Evolutionary conservation across 768 basidiomycete genomes (phyloP), one percentile per base, ranked within the genome.

Genomic region (Polyporus arcularius): DNA sequence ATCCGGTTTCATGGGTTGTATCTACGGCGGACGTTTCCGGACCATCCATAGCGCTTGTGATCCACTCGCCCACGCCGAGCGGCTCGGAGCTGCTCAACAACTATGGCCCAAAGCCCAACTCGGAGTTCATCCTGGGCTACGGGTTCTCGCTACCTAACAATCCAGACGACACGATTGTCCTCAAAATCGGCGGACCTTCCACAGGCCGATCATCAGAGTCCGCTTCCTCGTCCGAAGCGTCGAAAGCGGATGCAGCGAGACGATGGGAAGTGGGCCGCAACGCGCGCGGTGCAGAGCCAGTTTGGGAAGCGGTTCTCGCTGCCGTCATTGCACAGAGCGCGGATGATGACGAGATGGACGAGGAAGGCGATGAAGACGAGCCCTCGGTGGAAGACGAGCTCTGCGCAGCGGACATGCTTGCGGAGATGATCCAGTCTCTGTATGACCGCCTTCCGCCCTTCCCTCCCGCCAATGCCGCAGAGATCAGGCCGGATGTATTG

Each of bases 51-150:
- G 85, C 89, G 1, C 80, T 96, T 53, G 76, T 90, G 2, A 73
- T 82, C 7, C 88, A 88, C 66, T 72, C 67, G 1, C 51, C 76
- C 0, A 75, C 78, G 4, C 62, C 63, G 1, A 62, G 73, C 1
- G 82, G 79, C 15, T 68, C 78, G 28, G 89, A 94, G 71, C 76
- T 96, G 18, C 86, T 88, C 76, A 96, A 95, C 76, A 96, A 96
- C 71, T 97, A 97, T 72, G 96, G 95, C 0, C 83, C 87, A 0
- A 97, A 97, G 71, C 86, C 93, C 0, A 96, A 96, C 72, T 82
- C 92, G 30, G 92, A 96, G 73, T 82, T 98, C 46, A 85, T 98
- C 48, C 81, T 98, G 4, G 94, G 92, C 5, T 98, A 97, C 69
- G 96, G 96, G 1, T 98, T 98, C 74, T 84, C 90, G 0, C 71